Evolutionary conservation across 2,329 filamentous ascomycete species (phyloP).

Genomic region (Phialemonium atrogriseum): DNA sequence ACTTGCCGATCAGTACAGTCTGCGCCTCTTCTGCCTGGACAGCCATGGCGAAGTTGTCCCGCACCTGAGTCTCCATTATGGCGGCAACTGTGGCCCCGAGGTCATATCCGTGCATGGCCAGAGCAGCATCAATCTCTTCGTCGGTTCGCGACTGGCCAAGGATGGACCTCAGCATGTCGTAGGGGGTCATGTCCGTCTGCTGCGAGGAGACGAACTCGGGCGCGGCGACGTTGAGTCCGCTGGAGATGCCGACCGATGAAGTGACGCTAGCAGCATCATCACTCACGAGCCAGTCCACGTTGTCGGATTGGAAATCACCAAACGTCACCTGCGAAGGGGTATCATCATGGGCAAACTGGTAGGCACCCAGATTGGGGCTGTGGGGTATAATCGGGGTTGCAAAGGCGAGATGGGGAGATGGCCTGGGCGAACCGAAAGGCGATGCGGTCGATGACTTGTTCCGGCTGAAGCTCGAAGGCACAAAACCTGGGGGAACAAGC

Average conservation of each 20-base stretch:
- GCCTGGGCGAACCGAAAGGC: conserved; percentile 87
- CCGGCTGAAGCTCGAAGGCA: conserved; percentile 68
- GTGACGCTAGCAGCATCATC: conserved; percentile 75
- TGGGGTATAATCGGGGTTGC: conserved; percentile 87
- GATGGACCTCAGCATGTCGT: conserved; percentile 95
- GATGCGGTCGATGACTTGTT: conserved; percentile 73
- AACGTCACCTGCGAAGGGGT: conserved; percentile 78
- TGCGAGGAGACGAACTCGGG: conserved; percentile 66
- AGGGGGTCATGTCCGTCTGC: conserved; percentile 89
- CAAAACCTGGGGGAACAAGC: conserved; percentile 76
- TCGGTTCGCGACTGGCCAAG: conserved; percentile 82
- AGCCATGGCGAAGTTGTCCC: conserved; percentile 36
- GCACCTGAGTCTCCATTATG: conserved; percentile 81
- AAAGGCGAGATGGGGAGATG: conserved; percentile 83
- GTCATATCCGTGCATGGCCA: conserved; percentile 86
- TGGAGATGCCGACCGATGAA: conserved; percentile 62
- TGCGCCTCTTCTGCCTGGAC: conserved; percentile 28
- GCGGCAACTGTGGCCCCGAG: conserved; percentile 84
- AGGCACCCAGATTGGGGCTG: conserved; percentile 88
- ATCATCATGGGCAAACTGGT: conserved; percentile 81
- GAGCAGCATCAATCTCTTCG: conserved; percentile 87
- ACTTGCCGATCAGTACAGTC: conserved; percentile 73
- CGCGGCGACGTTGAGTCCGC: conserved; percentile 67
- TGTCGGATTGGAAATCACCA: conserved; percentile 85
- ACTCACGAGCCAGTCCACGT: conserved; percentile 94